Evolutionary conservation across 2,329 filamentous ascomycete species (phyloP).

Genomic region (Tolypocladium nubicola): DNA sequence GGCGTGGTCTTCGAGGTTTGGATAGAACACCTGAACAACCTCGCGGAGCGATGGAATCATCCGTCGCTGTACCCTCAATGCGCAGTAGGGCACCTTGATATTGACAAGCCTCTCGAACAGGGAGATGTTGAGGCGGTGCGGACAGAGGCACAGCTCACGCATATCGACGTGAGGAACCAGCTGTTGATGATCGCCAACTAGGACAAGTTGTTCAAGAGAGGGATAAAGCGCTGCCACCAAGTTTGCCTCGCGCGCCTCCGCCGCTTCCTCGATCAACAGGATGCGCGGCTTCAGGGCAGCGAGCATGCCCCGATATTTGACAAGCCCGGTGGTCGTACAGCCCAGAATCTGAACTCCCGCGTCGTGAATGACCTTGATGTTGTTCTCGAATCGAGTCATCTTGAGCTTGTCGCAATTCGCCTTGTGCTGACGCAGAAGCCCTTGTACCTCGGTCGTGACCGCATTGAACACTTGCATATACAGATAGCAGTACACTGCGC

Average conservation of each 20-base stretch:
- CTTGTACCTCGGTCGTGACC: constrained; percentile 34
- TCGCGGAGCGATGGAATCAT: constrained; percentile 36
- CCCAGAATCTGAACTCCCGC: constrained; percentile 42
- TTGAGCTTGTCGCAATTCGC: constrained; percentile 40
- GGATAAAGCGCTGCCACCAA: constrained; percentile 40
- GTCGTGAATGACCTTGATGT: constrained; percentile 31
- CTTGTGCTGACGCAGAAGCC: constrained; percentile 37
- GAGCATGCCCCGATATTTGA: constrained; percentile 67
- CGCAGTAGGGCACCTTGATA: constrained; percentile 51
- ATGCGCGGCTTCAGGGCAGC: constrained; percentile 54
- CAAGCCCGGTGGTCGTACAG: constrained; percentile 68
- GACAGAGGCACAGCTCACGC: constrained; percentile 43
- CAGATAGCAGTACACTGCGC: constrained; percentile 56
- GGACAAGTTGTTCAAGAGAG: constrained; percentile 40
- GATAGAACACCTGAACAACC: constrained; percentile 38
- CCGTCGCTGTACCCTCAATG: constrained; percentile 56
- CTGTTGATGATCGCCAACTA: constrained; percentile 73
- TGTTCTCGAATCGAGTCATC: constrained; percentile 46
- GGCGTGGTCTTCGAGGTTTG: constrained; percentile 30
- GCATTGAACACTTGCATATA: constrained; percentile 41
- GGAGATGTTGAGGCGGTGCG: constrained; percentile 61
- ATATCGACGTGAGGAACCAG: constrained; percentile 60
- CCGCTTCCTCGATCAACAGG: constrained; percentile 70
- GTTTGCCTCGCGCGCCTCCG: constrained; percentile 60
- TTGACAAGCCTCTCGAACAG: constrained; percentile 72